Conservation (phyloP, 2,329 filamentous ascomycete species). For the Thelonectria olida region DNA sequence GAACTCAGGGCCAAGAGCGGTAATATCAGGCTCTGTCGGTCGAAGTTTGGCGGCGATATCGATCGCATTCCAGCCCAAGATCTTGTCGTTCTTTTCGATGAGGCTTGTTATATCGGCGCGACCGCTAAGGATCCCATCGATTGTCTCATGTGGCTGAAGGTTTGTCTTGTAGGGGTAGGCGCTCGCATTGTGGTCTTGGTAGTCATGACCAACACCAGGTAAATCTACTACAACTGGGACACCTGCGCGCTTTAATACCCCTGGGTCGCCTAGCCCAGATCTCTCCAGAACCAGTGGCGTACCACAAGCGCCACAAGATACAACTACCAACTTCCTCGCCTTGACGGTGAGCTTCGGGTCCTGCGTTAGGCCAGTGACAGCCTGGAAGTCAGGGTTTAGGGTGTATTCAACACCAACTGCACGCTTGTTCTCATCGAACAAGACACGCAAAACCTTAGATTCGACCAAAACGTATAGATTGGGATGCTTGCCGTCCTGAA, state of each 20-base stretch:
- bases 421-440: constrained; percentile 60
- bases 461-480: constrained; percentile 69
- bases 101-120: constrained; percentile 55
- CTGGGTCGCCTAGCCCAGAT: constrained; percentile 65
- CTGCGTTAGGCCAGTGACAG: constrained; percentile 11
- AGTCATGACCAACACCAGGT: constrained; percentile 62
- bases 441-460: constrained; percentile 62
- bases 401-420: constrained; percentile 69
- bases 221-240: constrained; percentile 58
- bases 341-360: constrained; percentile 29
- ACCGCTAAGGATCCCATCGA: constrained; percentile 63
- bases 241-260: constrained; percentile 57
- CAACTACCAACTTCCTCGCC: constrained; percentile 43
- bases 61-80: constrained; percentile 66
- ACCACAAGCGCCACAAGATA: constrained; percentile 58
- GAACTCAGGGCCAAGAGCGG: constrained; percentile 62
- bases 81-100: constrained; percentile 56
- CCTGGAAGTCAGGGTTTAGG: constrained; percentile 47
- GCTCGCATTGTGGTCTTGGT: constrained; percentile 65
- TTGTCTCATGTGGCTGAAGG: constrained; percentile 44
- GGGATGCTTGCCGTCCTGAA: constrained; percentile 51
- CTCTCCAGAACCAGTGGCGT: constrained; percentile 68
- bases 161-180: constrained; percentile 58
- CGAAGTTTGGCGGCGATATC: constrained; percentile 66
- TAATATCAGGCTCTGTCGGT: constrained; percentile 61